Percentiles rank a stretch among this genome's conserved stretches.
phyloP scores from a whole-genome alignment of 345 rosid species.

The Toxicodendron radicans region DNA sequence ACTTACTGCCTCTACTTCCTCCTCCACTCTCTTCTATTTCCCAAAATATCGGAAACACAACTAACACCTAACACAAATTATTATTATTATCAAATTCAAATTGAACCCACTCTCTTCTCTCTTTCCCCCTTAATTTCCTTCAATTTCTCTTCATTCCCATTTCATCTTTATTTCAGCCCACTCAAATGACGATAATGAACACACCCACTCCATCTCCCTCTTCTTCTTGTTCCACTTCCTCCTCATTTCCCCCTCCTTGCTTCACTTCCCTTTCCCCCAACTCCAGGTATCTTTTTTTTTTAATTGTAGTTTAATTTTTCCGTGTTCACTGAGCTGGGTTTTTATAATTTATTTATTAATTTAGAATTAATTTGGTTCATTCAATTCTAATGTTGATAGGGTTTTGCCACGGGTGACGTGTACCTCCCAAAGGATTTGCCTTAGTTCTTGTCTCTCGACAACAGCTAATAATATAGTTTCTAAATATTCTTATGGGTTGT shows the following conservation, averaged over 20 bases:
- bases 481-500: slow-evolving; percentile 37
- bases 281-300: slow-evolving; percentile 30
- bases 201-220: slow-evolving; percentile 14
- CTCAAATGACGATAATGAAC: neutral
- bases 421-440: slow-evolving; percentile 41
- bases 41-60: slow-evolving; percentile 9
- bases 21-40: neutral
- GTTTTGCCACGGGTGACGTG: slow-evolving; percentile 40
- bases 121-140: neutral
- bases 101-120: neutral
- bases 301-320: neutral
- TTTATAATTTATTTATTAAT: neutral
- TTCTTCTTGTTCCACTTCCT: slow-evolving; percentile 43
- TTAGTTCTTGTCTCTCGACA: slow-evolving; percentile 25
- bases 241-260: slow-evolving; percentile 41
- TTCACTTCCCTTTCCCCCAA: slow-evolving; percentile 28
- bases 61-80: neutral
- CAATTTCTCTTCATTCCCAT: neutral
- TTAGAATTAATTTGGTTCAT: neutral
- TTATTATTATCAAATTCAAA: too few species aligned
- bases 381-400: slow-evolving; percentile 22
- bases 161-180: too few species aligned
- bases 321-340: neutral
- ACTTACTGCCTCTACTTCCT: neutral
- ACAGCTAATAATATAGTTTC: slow-evolving; percentile 16